Conservation (phyloP, 768 basidiomycete species). For the Serendipita sp. region DNA sequence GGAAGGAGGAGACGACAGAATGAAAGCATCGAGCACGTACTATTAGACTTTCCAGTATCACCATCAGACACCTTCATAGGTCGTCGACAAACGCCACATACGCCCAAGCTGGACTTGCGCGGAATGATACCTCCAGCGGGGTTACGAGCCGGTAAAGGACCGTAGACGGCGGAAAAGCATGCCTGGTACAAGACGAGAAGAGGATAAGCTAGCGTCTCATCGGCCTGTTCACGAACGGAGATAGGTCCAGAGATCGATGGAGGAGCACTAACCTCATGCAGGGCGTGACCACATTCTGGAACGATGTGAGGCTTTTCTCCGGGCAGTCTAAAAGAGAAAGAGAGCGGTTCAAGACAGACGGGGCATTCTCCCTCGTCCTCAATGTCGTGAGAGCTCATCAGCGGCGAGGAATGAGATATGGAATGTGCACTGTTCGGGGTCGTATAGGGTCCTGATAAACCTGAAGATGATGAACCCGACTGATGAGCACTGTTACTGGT, state of each 20-base stretch:
- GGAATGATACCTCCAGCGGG: constrained; percentile 33
- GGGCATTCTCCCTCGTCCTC: constrained; percentile 82
- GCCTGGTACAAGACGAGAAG: constrained; percentile 34
- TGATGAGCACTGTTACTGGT: not conserved
- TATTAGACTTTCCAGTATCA: constrained; percentile 74
- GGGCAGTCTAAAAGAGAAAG: constrained; percentile 79
- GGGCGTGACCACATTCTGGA: constrained; percentile 91
- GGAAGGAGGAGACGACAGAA: not conserved
- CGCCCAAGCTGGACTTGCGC: constrained; percentile 68
- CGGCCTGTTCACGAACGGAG: not conserved
- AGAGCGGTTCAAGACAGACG: constrained; percentile 89
- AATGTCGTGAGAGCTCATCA: constrained; percentile 47
- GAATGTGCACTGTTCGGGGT: not conserved
- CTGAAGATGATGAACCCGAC: not conserved
- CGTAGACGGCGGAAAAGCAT: constrained; percentile 94
- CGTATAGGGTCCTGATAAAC: not conserved
- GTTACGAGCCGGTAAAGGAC: constrained; percentile 52
- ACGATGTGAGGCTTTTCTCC: constrained; percentile 97
- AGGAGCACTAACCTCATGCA: constrained; percentile 62
- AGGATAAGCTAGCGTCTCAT: not conserved
- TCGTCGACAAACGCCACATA: constrained; percentile 91
- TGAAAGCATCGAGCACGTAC: constrained; percentile 30
- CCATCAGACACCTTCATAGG: constrained; percentile 94
- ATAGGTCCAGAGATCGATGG: not conserved
- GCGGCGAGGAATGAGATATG: constrained; percentile 20